Base-by-base conservation (phyloP, 108 stramenopile genomes). In the Pseudonitzschia multiseries region DNA sequence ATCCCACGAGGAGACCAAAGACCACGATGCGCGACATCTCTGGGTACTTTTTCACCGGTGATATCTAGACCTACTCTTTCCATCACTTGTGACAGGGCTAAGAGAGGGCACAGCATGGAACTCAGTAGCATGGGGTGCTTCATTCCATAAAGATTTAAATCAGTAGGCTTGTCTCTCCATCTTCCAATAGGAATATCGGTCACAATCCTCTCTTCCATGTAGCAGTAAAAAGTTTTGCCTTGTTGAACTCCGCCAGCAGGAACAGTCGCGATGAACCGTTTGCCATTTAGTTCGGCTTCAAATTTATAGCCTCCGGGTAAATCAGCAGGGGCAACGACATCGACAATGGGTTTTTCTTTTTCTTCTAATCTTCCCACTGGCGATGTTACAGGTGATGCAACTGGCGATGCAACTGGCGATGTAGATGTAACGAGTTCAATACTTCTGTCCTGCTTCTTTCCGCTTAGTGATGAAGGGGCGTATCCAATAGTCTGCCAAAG, bases 281-380 rank as follows among this genome's bases (percentile, higher is more conserved):
- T 57, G 62, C 75, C 73, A 21, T 83, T 88, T 17, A 90, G 70
- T 77, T 94, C 86, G 1, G 90, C 93, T 68, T 95, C 93, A 70
- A 95, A 89, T 20, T 76, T 52, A 64, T 89, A 92, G 4, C 93
- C 93, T 51, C 84, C 90, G 5, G 93, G 93, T 29, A 95, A 69
- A 70, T 90, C 87, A 56, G 87, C 76, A 22, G 93, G 93, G 0
- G 93, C 84, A 41, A 94, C 82, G 44, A 90, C 89, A 53, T 93
- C 92, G 72, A 79, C 69, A 65, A 70, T 79, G 6, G 79, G 73
- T 21, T 74, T 29, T 41, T 72, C 59, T 48, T 26, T 56, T 40
- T 71, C 70, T 57, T 31, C n/a, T 20, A 13, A 13, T 26, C 18
- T 50, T 57, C 41, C 41, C 4, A 36, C 26, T 36, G 70, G 21